Conservation (phyloP, 2,329 filamentous ascomycete genomes). For the Calonectria henricotiae region DNA sequence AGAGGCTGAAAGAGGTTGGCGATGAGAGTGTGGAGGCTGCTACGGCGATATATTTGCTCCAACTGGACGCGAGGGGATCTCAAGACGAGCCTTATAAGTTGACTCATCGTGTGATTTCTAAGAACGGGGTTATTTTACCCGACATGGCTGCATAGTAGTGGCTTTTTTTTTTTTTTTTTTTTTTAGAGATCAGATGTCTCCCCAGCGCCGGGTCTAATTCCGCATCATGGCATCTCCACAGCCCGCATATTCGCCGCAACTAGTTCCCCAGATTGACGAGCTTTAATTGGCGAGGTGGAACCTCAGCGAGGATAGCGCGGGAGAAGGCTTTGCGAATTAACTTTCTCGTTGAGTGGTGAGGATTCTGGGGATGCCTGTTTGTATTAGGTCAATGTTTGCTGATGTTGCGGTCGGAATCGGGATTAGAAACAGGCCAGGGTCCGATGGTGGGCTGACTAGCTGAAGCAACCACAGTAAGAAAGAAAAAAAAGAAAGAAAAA, state of each 20-base stretch:
- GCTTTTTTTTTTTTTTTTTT: slow-evolving; percentile 3
- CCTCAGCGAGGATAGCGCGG: slow-evolving; percentile 3
- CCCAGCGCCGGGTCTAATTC: slow-evolving; percentile 4
- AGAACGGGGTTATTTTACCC: neutral
- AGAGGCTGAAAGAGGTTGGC: slow-evolving; percentile 1
- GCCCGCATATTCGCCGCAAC: slow-evolving; percentile 16
- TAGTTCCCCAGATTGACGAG: slow-evolving; percentile 22
- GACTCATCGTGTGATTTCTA: slow-evolving; percentile 1
- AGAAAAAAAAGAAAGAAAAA: neutral
- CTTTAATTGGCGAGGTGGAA: slow-evolving; percentile 15
- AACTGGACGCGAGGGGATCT: neutral
- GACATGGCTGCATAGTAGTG: neutral
- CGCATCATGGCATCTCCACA: neutral
- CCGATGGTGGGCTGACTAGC: slow-evolving; percentile 25
- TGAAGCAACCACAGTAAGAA: neutral
- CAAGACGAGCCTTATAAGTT: neutral
- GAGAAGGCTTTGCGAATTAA: neutral
- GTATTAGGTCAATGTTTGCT: slow-evolving; percentile 3
- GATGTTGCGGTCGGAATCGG: neutral
- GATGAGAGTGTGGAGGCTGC: neutral
- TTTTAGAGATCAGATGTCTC: neutral
- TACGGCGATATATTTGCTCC: neutral
- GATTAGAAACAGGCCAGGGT: neutral
- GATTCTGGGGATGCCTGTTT: slow-evolving; percentile 3
- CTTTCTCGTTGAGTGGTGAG: neutral